Conservation (phyloP, 768 basidiomycete species). For the Strobilomyces confusus region DNA sequence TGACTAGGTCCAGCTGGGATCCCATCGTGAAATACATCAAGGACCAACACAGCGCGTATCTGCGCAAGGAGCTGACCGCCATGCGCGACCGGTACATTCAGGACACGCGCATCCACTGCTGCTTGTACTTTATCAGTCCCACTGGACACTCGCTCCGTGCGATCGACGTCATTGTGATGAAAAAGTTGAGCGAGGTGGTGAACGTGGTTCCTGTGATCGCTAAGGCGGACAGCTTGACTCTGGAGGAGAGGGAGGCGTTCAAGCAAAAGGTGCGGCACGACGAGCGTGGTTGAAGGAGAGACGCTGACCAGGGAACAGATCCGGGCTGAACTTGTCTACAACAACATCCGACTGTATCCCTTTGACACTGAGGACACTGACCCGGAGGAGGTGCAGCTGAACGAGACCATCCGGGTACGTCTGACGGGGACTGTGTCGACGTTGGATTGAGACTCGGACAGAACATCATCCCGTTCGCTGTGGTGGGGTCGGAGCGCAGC, state of each 20-base stretch:
- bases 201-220: constrained; percentile 99
- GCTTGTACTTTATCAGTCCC: constrained; percentile 96
- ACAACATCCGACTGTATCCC: constrained; percentile 94
- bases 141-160: constrained; percentile 96
- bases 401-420: constrained; percentile 84
- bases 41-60: constrained; percentile 98
- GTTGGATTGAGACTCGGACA: constrained; percentile 31
- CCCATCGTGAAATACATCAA: constrained; percentile 99
- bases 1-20: constrained; percentile 73
- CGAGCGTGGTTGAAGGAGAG: neutral
- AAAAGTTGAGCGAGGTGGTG: constrained; percentile 97
- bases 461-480: constrained; percentile 94
- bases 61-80: constrained; percentile 97
- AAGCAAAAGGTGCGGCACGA: constrained; percentile 70
- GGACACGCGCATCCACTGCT: constrained; percentile 98
- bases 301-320: constrained; percentile 51
- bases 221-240: constrained; percentile 90
- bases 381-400: constrained; percentile 86
- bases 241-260: constrained; percentile 90
- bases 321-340: constrained; percentile 83
- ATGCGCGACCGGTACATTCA: constrained; percentile 98
- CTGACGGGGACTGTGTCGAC: neutral
- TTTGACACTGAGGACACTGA: constrained; percentile 97
- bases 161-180: constrained; percentile 98
- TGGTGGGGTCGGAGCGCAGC: constrained; percentile 95